Evolutionary conservation across 2,329 filamentous ascomycete species (phyloP), one percentile per base, ranked within the genome.

Genomic region (Colletotrichum filicis): DNA sequence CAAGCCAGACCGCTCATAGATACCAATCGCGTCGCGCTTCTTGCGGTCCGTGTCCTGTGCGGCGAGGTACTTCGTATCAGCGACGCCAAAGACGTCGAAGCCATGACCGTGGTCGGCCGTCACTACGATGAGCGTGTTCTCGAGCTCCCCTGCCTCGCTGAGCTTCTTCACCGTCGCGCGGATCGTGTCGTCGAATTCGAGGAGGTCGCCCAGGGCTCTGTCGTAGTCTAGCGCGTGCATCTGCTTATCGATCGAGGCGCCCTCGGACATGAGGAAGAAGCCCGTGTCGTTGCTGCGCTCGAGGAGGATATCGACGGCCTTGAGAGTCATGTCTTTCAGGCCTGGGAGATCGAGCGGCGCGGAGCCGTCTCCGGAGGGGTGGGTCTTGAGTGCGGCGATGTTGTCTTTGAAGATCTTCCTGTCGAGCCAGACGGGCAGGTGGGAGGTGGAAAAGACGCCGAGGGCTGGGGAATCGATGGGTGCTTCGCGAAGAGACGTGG

Each of bases 31-130:
- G 62, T 89, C 86, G 76, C 94, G 93, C 88, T 95, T 96, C 78
- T 89, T 84, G 77, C 94, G 92, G 80, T 93, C 90, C 19, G 87
- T 87, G 4, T 86, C 83, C 77, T 95, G 90, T 1, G 89, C 88
- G 8, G 89, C 85, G 60, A 96, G 87, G 82, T 95, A 97, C 79
- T 93, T 86, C 16, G 94, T 97, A 79, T 97, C 94, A 56, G 94
- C 93, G 73, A 88, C 92, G 74, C 94, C 94, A 79, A 92, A 95
- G 75, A 97, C 94, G 77, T 95, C 94, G 80, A 97, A 97, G 66
- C 94, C 94, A 83, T 97, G 94, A 53, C 94, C 94, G 85, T 97
- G 94, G 79, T 97, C 94, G n/a, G 94, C 93, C 5, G 94, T 95
- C 62, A 97, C 93, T 64, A 97, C 80, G 75, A 97, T 87, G 3